Percentiles rank a stretch among this genome's conserved stretches.
These are phyloP conservation scores for Pyracantha coccinea DNA, from an alignment of 331 rosid species.

Conservation along the genomic window DNA sequence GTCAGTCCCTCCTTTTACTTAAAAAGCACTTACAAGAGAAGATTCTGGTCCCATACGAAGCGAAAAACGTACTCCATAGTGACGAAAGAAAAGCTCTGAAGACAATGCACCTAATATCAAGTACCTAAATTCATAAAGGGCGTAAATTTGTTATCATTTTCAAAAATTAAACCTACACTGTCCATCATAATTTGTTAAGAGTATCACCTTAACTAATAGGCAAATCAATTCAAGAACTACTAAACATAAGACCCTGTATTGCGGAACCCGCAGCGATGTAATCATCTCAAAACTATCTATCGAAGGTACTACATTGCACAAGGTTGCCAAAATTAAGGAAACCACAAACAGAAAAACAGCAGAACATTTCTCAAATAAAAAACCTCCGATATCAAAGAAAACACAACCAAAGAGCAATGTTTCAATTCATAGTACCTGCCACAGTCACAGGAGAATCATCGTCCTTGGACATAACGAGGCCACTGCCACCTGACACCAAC, in stretches of 20 bases:
- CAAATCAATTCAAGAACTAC: not conserved
- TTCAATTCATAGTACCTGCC: constrained; percentile 50
- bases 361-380: not conserved
- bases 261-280: not conserved
- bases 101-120: not conserved
- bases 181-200: not conserved
- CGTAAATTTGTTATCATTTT: not conserved
- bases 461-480: constrained; percentile 58
- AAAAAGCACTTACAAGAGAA: no score
- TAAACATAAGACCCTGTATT: not conserved
- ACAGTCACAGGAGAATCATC: constrained; percentile 95
- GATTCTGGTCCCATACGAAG: no score
- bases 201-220: not conserved
- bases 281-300: not conserved
- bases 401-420: not conserved
- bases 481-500: constrained; percentile 26
- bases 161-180: not conserved
- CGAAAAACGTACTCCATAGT: not conserved
- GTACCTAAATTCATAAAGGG: not conserved
- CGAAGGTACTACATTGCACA: not conserved
- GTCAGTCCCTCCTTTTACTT: no score
- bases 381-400: not conserved
- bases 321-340: not conserved
- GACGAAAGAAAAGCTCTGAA: not conserved
- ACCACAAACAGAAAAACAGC: not conserved